These are phyloP conservation scores for Diaporthe humulicola DNA, from an alignment of 2,329 filamentous ascomycete species.

Conservation along the genomic window DNA sequence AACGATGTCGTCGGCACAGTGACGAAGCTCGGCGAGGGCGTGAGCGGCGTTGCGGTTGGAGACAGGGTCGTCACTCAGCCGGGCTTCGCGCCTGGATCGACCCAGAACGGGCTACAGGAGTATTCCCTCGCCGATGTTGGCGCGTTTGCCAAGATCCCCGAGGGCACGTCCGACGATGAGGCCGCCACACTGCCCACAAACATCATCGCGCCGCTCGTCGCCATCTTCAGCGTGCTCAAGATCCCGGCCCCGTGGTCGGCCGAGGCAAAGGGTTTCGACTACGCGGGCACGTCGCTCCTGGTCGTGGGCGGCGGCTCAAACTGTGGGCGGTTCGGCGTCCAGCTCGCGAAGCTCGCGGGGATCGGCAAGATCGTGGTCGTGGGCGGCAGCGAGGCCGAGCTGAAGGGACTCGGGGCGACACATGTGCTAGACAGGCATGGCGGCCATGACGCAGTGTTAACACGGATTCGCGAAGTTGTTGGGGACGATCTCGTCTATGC, in stretches of 20 bases:
- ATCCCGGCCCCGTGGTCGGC: constrained; percentile 47
- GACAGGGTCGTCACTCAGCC: constrained; percentile 50
- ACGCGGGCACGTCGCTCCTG: constrained; percentile 44
- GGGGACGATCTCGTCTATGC: constrained; percentile 55
- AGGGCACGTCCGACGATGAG: constrained; percentile 50
- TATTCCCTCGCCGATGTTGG: constrained; percentile 51
- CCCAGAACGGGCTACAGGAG: constrained; percentile 52
- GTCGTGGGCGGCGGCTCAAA: constrained; percentile 53
- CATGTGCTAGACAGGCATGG: constrained; percentile 56
- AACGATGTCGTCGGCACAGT: constrained; percentile 53
- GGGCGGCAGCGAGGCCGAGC: constrained; percentile 47
- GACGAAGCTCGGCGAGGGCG: constrained; percentile 45
- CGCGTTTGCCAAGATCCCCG: constrained; percentile 49
- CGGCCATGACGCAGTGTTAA: constrained; percentile 47
- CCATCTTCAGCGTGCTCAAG: constrained; percentile 50
- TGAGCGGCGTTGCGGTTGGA: constrained; percentile 46
- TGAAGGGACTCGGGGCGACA: constrained; percentile 54
- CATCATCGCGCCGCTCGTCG: constrained; percentile 49
- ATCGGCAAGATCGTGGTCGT: constrained; percentile 55
- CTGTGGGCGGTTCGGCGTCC: constrained; percentile 50
- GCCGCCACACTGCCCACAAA: constrained; percentile 54
- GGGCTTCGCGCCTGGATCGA: constrained; percentile 27
- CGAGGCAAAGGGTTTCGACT: constrained; percentile 44
- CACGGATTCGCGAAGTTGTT: constrained; percentile 51
- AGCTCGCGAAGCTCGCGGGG: constrained; percentile 51